These are phyloP conservation scores for Gaillardinia entomophila DNA, from an alignment of 805 yeast species.

Conservation along the genomic window DNA sequence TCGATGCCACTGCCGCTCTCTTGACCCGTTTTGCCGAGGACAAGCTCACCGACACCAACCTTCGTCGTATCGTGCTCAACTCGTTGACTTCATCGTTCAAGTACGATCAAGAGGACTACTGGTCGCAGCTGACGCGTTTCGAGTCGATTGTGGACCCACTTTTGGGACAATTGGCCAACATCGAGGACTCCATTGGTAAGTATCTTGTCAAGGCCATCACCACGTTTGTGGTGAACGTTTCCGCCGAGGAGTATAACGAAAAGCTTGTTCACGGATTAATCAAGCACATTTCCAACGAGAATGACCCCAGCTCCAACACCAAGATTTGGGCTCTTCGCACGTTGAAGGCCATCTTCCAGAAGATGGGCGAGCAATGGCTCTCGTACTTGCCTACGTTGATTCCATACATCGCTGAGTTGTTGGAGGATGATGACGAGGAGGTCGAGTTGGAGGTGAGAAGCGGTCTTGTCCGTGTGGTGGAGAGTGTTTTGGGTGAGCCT, in stretches of 20 bases:
- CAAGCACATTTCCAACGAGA: conserved; percentile 35
- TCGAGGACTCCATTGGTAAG: conserved; percentile 74
- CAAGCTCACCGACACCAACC: conserved; percentile 38
- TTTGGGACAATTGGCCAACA: conserved; percentile 56
- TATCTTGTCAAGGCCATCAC: conserved; percentile 76
- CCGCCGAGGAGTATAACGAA: conserved; percentile 69
- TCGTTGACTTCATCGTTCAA: conserved; percentile 78
- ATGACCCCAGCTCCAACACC: conserved; percentile 63
- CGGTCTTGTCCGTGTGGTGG: conserved; percentile 86
- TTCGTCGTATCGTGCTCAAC: conserved; percentile 68
- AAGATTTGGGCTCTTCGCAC: conserved; percentile 79
- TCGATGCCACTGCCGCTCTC: conserved; percentile 63
- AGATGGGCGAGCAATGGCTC: conserved; percentile 94
- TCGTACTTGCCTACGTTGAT: conserved; percentile 86
- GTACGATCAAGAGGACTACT: conserved; percentile 88
- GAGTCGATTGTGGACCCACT: conserved; percentile 62
- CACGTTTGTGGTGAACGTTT: conserved; percentile 63
- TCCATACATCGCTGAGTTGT: conserved; percentile 89
- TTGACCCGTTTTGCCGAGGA: conserved; percentile 45
- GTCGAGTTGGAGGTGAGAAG: conserved; percentile 89
- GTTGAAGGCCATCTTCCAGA: conserved; percentile 76
- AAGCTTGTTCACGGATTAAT: conserved; percentile 41
- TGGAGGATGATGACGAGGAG: conserved; percentile 92
- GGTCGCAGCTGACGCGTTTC: conserved; percentile 86
- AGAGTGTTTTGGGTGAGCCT: conserved; percentile 90